phyloP scores from a whole-genome alignment of 352 stramenopile genomes.

The Hyaloperonospora brassicae region DNA sequence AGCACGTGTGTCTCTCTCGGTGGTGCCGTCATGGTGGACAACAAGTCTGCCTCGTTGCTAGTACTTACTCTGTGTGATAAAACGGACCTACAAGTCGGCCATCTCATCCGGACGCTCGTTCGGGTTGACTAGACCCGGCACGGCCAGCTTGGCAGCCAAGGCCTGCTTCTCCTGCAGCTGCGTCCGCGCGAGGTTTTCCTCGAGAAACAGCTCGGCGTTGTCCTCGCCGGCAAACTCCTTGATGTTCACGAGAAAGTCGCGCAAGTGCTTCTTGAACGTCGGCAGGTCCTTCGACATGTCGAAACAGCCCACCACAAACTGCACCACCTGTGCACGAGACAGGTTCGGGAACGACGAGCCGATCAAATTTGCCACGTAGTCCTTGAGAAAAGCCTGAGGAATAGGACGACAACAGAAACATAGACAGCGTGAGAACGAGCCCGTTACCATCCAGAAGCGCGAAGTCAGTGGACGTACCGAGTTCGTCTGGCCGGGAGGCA shows the following conservation, averaged over 20 bases:
- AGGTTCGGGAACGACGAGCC: constrained; percentile 96
- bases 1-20: too few species aligned
- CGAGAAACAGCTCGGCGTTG: constrained; percentile 94
- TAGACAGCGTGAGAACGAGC: background rate
- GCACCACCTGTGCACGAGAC: constrained; percentile 87
- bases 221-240: constrained; percentile 97
- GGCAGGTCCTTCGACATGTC: constrained; percentile 95
- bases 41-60: background rate
- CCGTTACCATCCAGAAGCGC: background rate
- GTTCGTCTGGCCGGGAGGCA: constrained; percentile 69
- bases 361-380: constrained; percentile 96
- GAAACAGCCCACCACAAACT: constrained; percentile 97
- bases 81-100: constrained; percentile 57
- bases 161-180: constrained; percentile 85
- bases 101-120: constrained; percentile 88
- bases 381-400: constrained; percentile 86
- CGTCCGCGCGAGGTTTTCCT: constrained; percentile 89
- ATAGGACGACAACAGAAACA: background rate
- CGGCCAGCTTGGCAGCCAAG: constrained; percentile 70
- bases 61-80: background rate
- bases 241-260: constrained; percentile 99
- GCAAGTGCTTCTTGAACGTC: constrained; percentile 97
- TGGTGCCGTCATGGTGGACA: background rate
- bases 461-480: constrained; percentile 34
- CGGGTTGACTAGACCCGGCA: constrained; percentile 88